Conservation (phyloP, 2,329 filamentous ascomycete species). For the Hortaea werneckii region DNA sequence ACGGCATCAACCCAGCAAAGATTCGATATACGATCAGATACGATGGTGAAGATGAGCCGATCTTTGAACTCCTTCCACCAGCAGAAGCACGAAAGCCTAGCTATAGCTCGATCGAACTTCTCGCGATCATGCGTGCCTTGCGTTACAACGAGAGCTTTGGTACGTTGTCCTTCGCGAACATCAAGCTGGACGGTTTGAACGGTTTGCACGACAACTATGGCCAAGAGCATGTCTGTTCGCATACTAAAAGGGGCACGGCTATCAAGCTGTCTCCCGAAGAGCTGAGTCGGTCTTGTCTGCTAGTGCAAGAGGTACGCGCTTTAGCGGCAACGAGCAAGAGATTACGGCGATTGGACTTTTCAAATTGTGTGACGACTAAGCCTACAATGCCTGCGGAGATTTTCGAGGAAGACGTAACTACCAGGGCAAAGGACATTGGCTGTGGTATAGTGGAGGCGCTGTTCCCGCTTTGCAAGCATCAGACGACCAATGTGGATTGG, state of each 20-base stretch:
- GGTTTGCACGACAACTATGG: conserved; percentile 50
- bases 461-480: conserved; percentile 55
- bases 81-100: conserved; percentile 39
- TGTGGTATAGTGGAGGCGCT: conserved; percentile 61
- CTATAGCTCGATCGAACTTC: conserved; percentile 53
- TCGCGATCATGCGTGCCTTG: conserved; percentile 58
- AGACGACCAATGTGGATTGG: conserved; percentile 62
- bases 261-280: conserved; percentile 44
- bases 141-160: conserved; percentile 62
- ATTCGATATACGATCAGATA: conserved; percentile 54
- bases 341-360: conserved; percentile 56
- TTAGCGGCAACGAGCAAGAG: conserved; percentile 55
- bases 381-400: conserved; percentile 35
- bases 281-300: conserved; percentile 45
- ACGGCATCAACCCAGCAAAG: conserved; percentile 56
- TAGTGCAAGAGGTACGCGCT: conserved; percentile 60
- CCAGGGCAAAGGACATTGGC: conserved; percentile 45
- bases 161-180: conserved; percentile 56
- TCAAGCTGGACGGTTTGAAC: conserved; percentile 56
- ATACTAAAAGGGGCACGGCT: conserved; percentile 48
- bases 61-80: conserved; percentile 53
- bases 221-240: conserved; percentile 50
- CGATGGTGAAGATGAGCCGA: conserved; percentile 55
- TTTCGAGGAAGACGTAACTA: conserved; percentile 29
- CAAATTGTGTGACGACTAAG: conserved; percentile 48